Evolutionary conservation across 2,329 filamentous ascomycete species (phyloP).

Genomic region (Parastagonospora nodorum): DNA sequence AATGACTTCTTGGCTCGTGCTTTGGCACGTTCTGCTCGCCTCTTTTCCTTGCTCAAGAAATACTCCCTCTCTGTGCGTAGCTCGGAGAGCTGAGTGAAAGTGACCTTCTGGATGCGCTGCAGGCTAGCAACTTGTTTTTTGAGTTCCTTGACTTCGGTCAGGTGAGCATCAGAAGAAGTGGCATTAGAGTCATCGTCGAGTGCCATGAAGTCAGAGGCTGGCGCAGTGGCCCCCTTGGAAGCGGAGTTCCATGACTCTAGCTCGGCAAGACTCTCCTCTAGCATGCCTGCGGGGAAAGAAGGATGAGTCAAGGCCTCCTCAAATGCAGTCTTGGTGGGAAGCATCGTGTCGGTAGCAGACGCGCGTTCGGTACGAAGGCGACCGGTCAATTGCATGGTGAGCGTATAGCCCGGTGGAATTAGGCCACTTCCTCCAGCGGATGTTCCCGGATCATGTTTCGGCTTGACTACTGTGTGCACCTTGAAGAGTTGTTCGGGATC

Average conservation of each 20-base stretch:
- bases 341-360: conserved; percentile 34
- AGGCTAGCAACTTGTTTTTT: conserved; percentile 50
- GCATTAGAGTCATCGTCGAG: conserved; percentile 14
- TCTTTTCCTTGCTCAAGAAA: conserved; percentile 39
- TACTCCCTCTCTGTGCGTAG: conserved; percentile 49
- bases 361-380: conserved; percentile 30
- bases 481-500: conserved; percentile 51
- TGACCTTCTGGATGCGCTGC: conserved; percentile 52
- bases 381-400: conserved; percentile 66
- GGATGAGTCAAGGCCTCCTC: conserved; percentile 50
- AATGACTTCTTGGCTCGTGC: conserved; percentile 24
- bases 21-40: conserved; percentile 29
- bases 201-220: conserved; percentile 43
- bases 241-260: conserved; percentile 34
- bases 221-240: conserved; percentile 16
- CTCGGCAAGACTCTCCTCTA: conserved; percentile 45
- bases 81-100: conserved; percentile 52
- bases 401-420: conserved; percentile 64
- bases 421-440: conserved; percentile 36
- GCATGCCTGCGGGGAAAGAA: conserved; percentile 49
- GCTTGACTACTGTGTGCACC: conserved; percentile 73
- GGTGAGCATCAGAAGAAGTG: conserved; percentile 8
- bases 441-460: conserved; percentile 66
- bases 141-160: conserved; percentile 42
- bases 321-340: conserved; percentile 36